These are phyloP conservation scores for Pestalotiopsis sp. DNA, from an alignment of 2,329 filamentous ascomycete species.

Conservation along the genomic window DNA sequence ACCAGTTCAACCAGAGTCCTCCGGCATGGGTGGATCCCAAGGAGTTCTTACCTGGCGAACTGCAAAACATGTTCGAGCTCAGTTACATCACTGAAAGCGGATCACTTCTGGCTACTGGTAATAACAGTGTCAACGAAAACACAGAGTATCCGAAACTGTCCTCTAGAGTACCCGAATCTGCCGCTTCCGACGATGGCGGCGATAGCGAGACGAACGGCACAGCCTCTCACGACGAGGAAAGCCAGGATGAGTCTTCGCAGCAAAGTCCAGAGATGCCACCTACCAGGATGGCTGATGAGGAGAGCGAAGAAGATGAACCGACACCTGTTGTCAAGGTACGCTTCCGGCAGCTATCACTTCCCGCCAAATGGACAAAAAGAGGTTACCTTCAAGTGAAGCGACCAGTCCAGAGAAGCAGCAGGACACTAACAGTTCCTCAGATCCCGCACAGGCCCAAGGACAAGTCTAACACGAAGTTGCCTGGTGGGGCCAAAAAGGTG, in stretches of 20 bases:
- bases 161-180: slow-evolving; percentile 45
- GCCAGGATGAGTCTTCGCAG: slow-evolving; percentile 49
- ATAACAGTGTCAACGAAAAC: slow-evolving; percentile 62
- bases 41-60: slow-evolving; percentile 61
- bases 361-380: not conserved
- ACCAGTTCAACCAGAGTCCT: slow-evolving; percentile 50
- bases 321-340: slow-evolving; percentile 38
- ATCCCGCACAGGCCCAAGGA: slow-evolving; percentile 23
- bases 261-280: slow-evolving; percentile 29
- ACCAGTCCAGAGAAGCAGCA: not conserved
- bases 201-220: slow-evolving; percentile 51
- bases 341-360: not conserved
- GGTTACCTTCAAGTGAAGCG: not conserved
- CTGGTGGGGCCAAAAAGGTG: slow-evolving; percentile 49
- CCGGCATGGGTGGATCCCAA: slow-evolving; percentile 57
- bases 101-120: slow-evolving; percentile 71
- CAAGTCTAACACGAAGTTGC: slow-evolving; percentile 18
- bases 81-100: slow-evolving; percentile 64
- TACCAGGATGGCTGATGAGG: slow-evolving; percentile 64
- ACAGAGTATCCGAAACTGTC: slow-evolving; percentile 58
- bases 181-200: slow-evolving; percentile 48
- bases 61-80: slow-evolving; percentile 78
- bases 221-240: slow-evolving; percentile 56
- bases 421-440: slow-evolving; percentile 11
- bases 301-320: slow-evolving; percentile 57